A percentile compares a stretch with the other conserved stretches of the same genome.
Conservation (phyloP, 495 filamentous ascomycete species). For the Penicillium chermesinum region DNA sequence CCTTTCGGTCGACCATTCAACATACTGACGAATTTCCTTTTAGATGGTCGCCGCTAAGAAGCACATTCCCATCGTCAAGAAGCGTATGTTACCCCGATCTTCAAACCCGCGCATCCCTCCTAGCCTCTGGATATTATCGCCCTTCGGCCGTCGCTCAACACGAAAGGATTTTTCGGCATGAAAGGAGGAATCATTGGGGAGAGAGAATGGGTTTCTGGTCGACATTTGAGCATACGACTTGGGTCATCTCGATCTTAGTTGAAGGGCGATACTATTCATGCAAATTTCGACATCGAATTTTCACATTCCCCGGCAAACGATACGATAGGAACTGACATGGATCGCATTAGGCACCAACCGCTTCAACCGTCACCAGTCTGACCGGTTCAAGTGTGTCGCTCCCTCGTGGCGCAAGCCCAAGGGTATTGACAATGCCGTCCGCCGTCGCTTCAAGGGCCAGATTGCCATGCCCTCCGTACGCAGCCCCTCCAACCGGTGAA, state of each 20-base stretch:
- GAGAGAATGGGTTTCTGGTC: constrained; percentile 6
- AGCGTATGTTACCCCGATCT: constrained; percentile 66
- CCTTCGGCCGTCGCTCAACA: constrained; percentile 13
- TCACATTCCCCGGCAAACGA: not conserved
- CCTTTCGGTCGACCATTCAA: constrained; percentile 7
- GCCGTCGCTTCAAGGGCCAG: constrained; percentile 89
- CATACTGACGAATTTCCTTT: constrained; percentile 14
- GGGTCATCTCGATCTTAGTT: constrained; percentile 6
- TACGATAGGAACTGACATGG: constrained; percentile 18
- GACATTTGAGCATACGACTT: not conserved
- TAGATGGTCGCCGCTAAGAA: constrained; percentile 99
- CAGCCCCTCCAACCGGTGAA: constrained; percentile 12
- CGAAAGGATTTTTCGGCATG: constrained; percentile 1
- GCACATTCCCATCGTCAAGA: constrained; percentile 99
- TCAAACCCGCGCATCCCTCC: constrained; percentile 10
- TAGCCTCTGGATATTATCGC: constrained; percentile 21
- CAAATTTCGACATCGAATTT: constrained; percentile 2
- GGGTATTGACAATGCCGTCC: constrained; percentile 94
- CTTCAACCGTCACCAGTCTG: constrained; percentile 95
- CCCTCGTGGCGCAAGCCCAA: constrained; percentile 96
- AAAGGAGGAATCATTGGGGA: constrained; percentile 1
- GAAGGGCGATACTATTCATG: constrained; percentile 18
- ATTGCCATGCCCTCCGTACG: constrained; percentile 97
- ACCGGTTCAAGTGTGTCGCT: constrained; percentile 86
- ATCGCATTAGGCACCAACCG: constrained; percentile 68